phyloP scores from a whole-genome alignment of 164 flowering plant species.

The Berberis thunbergii region DNA sequence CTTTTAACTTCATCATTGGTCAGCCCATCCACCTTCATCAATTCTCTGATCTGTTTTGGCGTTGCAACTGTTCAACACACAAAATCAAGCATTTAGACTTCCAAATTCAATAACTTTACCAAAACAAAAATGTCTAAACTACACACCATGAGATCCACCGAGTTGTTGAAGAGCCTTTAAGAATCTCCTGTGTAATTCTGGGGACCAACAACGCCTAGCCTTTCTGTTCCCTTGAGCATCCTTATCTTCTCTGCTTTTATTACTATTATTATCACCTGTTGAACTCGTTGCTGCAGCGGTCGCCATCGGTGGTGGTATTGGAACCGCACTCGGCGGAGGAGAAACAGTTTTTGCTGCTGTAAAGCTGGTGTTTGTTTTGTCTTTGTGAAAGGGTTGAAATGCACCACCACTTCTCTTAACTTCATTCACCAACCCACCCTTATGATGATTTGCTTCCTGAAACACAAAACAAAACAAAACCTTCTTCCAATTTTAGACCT shows the following conservation, averaged over 20 bases:
- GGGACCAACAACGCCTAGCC: constrained; percentile 84
- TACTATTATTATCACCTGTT: constrained; percentile 11
- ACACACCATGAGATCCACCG: constrained; percentile 74
- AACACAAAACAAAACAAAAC: constrained; percentile 2
- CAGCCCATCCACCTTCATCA: constrained; percentile 96
- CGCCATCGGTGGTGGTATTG: constrained; percentile 1
- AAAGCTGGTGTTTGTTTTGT: background rate
- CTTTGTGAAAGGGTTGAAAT: background rate
- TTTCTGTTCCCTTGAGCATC: constrained; percentile 26
- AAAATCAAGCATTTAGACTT: background rate
- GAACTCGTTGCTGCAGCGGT: constrained; percentile 17
- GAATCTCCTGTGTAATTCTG: constrained; percentile 69
- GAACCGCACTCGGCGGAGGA: background rate
- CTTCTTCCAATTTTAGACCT: too few species aligned
- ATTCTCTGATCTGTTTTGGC: constrained; percentile 90
- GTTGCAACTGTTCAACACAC: constrained; percentile 53
- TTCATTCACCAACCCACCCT: background rate
- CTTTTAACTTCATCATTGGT: constrained; percentile 97
- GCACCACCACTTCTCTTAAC: background rate
- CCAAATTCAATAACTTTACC: background rate
- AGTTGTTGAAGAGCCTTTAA: constrained; percentile 63
- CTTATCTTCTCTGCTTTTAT: constrained; percentile 1
- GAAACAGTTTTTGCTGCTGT: background rate
- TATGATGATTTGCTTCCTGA: constrained; percentile 3
- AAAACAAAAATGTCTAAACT: background rate